A percentile compares a stretch with the other conserved stretches of the same genome.
phyloP scores from a whole-genome alignment of 2,329 filamentous ascomycete genomes.

The Aspergillus amoenus region DNA sequence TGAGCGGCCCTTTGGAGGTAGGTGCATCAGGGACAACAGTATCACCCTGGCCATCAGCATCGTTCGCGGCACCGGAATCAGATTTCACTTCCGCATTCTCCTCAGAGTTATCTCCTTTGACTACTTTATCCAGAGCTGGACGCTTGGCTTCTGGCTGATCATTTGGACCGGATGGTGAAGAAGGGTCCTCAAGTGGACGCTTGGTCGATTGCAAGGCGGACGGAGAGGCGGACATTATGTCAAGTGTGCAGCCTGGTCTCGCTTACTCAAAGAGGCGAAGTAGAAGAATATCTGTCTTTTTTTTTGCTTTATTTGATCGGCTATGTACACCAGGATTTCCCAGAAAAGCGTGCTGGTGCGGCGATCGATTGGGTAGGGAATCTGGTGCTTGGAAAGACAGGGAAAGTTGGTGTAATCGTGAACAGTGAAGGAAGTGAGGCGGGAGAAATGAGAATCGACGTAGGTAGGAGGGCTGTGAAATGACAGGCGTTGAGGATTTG shows the following conservation, averaged over 20 bases:
- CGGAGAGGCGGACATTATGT: slow-evolving; percentile 70
- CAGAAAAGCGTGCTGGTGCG: slow-evolving; percentile 93
- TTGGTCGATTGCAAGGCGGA: slow-evolving; percentile 60
- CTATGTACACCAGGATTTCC: slow-evolving; percentile 86
- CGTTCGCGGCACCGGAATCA: slow-evolving; percentile 21
- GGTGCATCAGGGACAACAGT: slow-evolving; percentile 66
- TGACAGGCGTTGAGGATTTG: slow-evolving; percentile 22
- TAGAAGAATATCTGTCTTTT: slow-evolving; percentile 47
- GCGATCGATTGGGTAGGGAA: slow-evolving; percentile 40
- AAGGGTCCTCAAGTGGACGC: slow-evolving; percentile 94
- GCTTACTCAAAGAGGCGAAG: slow-evolving; percentile 49
- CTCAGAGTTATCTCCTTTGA: slow-evolving; percentile 59
- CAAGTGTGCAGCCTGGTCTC: slow-evolving; percentile 28
- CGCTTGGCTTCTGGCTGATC: slow-evolving; percentile 98
- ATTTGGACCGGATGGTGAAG: slow-evolving; percentile 84
- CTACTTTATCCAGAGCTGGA: slow-evolving; percentile 88
- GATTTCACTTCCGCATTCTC: slow-evolving; percentile 30
- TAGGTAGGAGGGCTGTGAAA: slow-evolving; percentile 27
- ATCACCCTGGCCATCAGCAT: slow-evolving; percentile 57
- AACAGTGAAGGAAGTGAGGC: slow-evolving; percentile 35
- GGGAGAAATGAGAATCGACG: slow-evolving; percentile 36
- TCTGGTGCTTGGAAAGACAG: slow-evolving; percentile 38
- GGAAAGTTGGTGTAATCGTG: slow-evolving; percentile 29
- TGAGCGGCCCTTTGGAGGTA: slow-evolving; percentile 51
- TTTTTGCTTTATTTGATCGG: slow-evolving; percentile 49